These are phyloP conservation scores for Suillus decipiens DNA, from an alignment of 768 basidiomycete species.

Conservation along the genomic window DNA sequence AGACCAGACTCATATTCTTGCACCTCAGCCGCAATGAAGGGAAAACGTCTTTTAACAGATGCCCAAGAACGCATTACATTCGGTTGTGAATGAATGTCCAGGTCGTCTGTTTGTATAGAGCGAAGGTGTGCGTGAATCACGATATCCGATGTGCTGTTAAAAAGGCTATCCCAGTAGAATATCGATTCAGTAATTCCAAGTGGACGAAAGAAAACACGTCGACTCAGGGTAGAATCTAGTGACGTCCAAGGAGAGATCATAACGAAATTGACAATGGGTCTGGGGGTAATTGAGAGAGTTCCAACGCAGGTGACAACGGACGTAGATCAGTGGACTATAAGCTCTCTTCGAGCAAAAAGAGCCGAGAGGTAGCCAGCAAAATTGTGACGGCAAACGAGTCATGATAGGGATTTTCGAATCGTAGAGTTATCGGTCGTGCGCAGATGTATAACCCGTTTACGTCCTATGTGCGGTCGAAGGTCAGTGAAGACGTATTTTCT, in stretches of 20 bases:
- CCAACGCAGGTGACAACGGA: not conserved
- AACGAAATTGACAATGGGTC: too few relatives aligned
- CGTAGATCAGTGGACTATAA: not conserved
- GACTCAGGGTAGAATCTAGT: slow-evolving; percentile 8
- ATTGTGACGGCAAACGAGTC: not conserved
- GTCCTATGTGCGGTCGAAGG: not conserved
- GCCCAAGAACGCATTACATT: slow-evolving; percentile 46
- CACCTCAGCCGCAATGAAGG: slow-evolving; percentile 47
- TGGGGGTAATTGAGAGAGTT: not conserved
- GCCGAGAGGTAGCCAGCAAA: not conserved
- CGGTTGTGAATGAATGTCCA: slow-evolving; percentile 22
- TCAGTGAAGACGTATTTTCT: not conserved
- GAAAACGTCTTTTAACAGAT: slow-evolving; percentile 47
- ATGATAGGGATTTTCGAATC: not conserved
- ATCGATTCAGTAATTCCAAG: slow-evolving; percentile 42
- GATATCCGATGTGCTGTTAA: slow-evolving; percentile 46
- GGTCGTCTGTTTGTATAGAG: slow-evolving; percentile 16
- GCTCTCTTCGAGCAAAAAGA: not conserved
- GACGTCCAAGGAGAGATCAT: slow-evolving; percentile 1
- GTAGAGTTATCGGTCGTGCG: not conserved
- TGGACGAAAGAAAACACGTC: slow-evolving; percentile 13
- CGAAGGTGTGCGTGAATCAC: slow-evolving; percentile 40
- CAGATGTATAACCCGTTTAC: not conserved
- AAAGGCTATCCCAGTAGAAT: slow-evolving; percentile 42
- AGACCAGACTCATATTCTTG: slow-evolving; percentile 30